Evolutionary conservation across 305 asterid species (phyloP).

Genomic region (Fraxinus paxiana): DNA sequence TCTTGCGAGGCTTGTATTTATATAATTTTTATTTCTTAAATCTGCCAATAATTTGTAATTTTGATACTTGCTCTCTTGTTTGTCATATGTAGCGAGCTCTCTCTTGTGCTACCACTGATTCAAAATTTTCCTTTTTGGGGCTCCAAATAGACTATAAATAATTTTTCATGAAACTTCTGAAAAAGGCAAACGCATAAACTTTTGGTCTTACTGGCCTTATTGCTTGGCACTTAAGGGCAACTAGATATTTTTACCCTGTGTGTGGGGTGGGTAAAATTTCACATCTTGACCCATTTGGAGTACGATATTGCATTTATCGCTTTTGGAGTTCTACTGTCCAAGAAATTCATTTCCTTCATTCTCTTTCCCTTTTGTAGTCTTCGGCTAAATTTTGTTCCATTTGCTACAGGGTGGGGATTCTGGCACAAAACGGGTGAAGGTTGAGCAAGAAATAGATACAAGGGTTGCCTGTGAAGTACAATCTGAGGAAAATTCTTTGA

Average conservation of each 20-base stretch:
- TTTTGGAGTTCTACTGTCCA: background rate
- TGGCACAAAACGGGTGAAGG: constrained; percentile 63
- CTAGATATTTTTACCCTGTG: background rate
- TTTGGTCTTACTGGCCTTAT: background rate
- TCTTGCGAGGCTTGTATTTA: background rate
- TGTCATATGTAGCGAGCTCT: background rate
- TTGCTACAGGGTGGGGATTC: constrained; percentile 63
- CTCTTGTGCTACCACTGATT: background rate
- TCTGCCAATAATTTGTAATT: background rate
- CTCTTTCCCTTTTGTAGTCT: background rate
- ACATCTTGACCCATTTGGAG: background rate
- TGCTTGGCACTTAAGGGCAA: background rate
- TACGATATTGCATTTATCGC: background rate
- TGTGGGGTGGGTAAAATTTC: background rate
- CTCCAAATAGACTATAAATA: background rate
- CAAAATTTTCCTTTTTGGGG: background rate
- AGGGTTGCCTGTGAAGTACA: constrained; percentile 38
- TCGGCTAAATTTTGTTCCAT: constrained; percentile 11
- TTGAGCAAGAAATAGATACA: constrained; percentile 52
- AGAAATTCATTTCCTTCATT: background rate
- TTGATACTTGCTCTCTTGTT: background rate
- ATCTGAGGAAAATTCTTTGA: constrained; percentile 31
- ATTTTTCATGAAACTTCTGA: background rate
- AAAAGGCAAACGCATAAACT: background rate
- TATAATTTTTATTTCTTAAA: background rate